phyloP scores from a whole-genome alignment of 73 alveolate species.

The Effrenium voratum region DNA sequence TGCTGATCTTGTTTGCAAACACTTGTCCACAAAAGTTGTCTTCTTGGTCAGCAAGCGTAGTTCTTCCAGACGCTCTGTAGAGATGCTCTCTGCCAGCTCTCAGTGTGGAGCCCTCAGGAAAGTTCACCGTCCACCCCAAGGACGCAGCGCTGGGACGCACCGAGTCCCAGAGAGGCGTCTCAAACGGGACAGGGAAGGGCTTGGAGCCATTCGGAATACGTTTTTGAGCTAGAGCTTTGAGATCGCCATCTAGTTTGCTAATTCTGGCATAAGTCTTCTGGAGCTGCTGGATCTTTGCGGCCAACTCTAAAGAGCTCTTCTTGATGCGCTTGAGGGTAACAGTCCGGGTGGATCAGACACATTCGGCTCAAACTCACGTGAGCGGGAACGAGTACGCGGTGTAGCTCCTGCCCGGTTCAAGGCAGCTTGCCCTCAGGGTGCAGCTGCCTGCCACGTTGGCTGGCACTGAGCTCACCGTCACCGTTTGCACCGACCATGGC shows the following conservation, averaged over 20 bases:
- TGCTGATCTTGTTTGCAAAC: neutral
- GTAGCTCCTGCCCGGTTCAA: too few relatives aligned
- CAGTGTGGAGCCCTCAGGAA: constrained; percentile 9
- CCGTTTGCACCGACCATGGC: constrained; percentile 25
- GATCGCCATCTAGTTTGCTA: neutral
- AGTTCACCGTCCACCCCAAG: neutral
- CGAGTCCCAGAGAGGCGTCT: constrained; percentile 19
- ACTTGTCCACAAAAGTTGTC: neutral
- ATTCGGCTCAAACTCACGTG: neutral
- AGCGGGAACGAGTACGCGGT: neutral
- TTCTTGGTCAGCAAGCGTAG: neutral
- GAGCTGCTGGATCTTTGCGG: constrained; percentile 4
- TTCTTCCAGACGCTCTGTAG: neutral
- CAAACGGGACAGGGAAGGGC: constrained; percentile 14
- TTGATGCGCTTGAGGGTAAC: neutral
- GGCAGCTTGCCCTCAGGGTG: neutral
- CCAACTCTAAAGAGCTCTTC: neutral
- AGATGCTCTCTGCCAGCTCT: neutral
- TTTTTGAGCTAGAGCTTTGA: neutral
- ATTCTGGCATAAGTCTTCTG: constrained; percentile 23
- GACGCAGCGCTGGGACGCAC: neutral
- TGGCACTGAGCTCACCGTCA: too few relatives aligned
- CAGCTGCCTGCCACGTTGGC: neutral
- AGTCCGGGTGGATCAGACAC: neutral
- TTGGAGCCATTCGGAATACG: neutral